These are phyloP conservation scores for Coemansia sp. DNA, from an alignment of 192 early-diverging fungal species.

Conservation along the genomic window DNA sequence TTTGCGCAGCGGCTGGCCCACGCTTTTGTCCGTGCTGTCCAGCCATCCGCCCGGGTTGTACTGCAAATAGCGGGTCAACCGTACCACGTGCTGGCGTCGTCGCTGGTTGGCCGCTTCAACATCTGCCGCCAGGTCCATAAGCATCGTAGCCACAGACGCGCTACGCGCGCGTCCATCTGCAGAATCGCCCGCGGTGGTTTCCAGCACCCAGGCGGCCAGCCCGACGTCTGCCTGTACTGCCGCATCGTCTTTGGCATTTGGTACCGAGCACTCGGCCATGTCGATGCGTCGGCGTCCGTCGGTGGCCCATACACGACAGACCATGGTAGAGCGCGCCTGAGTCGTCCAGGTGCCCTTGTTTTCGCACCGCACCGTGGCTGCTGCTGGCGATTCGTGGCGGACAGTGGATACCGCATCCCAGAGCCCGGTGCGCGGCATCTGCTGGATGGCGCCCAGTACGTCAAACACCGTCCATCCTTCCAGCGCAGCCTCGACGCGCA, in stretches of 20 bases:
- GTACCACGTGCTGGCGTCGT: conserved; percentile 36
- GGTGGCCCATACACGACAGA: conserved; percentile 33
- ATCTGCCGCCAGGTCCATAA: conserved; percentile 25
- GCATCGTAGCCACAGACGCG: conserved; percentile 21
- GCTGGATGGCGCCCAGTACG: conserved; percentile 23
- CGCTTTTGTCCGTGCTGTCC: conserved; percentile 10
- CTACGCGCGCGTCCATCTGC: conserved; percentile 13
- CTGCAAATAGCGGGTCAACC: conserved; percentile 34
- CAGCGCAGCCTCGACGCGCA: conserved; percentile 32
- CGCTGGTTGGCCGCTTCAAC: conserved; percentile 34
- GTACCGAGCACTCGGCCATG: conserved; percentile 38
- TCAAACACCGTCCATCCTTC: conserved; percentile 51
- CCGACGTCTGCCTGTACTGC: conserved; percentile 29
- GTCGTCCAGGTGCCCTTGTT: conserved; percentile 34
- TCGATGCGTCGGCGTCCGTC: conserved; percentile 38
- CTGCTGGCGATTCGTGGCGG: conserved; percentile 10
- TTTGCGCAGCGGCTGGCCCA: background rate
- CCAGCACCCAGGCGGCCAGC: conserved; percentile 41
- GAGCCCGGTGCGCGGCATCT: conserved; percentile 12
- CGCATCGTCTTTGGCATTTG: background rate
- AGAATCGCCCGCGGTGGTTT: conserved; percentile 8
- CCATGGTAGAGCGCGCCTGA: conserved; percentile 32
- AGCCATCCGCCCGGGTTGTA: conserved; percentile 48
- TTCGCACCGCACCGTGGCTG: conserved; percentile 7
- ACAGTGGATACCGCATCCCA: conserved; percentile 23